Evolutionary conservation across 2,329 filamentous ascomycete genomes (phyloP).

Genomic region (Aspergillus quadrilineatus): DNA sequence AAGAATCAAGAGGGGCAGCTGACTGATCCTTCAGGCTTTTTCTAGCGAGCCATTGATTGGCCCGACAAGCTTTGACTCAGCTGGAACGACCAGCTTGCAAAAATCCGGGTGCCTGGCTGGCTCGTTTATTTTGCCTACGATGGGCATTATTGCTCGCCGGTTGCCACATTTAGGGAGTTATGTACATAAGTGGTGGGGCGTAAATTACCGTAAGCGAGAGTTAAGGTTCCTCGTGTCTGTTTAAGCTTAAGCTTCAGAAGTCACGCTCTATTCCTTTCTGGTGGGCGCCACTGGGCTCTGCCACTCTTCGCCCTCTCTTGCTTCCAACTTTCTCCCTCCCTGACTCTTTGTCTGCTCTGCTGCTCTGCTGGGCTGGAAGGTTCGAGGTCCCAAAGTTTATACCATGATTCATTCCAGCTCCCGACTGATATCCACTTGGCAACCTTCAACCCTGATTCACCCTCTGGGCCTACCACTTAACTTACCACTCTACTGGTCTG

Average conservation of each 20-base stretch:
- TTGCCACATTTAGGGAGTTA: too few species aligned
- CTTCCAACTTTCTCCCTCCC: slow-evolving; percentile 17
- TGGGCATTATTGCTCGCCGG: background rate
- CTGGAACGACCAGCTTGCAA: background rate
- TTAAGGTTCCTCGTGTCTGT: slow-evolving; percentile 45
- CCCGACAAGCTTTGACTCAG: background rate
- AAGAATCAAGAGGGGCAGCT: slow-evolving; percentile 5
- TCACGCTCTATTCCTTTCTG: slow-evolving; percentile 33
- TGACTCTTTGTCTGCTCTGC: background rate
- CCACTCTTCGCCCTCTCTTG: background rate
- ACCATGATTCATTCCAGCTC: background rate
- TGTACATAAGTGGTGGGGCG: background rate
- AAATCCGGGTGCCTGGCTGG: background rate
- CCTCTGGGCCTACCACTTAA: background rate
- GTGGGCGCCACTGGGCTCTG: slow-evolving; percentile 12
- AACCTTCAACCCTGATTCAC: background rate
- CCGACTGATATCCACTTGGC: too few species aligned
- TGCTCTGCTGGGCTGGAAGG: background rate
- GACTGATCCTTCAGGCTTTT: slow-evolving; percentile 12
- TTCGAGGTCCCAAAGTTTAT: background rate
- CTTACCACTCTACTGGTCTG: slow-evolving; percentile 3
- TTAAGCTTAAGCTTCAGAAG: slow-evolving; percentile 46
- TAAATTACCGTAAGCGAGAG: slow-evolving; percentile 32
- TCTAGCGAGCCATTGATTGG: slow-evolving; percentile 1
- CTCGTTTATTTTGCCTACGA: slow-evolving; percentile 13